A percentile compares a stretch with the other conserved stretches of the same genome.
phyloP scores from a whole-genome alignment of 768 basidiomycete species.

The Macrocybe gigantea region DNA sequence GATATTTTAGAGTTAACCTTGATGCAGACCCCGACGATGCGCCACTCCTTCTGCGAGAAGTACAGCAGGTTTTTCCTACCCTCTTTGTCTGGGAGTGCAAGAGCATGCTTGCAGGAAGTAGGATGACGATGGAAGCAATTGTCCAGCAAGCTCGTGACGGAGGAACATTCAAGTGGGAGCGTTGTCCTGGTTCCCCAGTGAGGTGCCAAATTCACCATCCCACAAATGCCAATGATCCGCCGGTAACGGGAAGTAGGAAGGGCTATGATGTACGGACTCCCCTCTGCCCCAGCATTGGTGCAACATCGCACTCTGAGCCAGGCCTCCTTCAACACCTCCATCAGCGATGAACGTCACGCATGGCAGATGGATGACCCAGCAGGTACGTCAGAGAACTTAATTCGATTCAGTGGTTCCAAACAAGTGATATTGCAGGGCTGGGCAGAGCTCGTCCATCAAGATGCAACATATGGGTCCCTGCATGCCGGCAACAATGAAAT shows the following conservation, averaged over 20 bases:
- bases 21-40: no score
- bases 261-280: not conserved
- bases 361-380: not conserved
- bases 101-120: not conserved
- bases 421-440: conserved; percentile 1
- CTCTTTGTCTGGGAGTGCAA: not conserved
- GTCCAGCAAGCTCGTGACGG: not conserved
- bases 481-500: conserved; percentile 4
- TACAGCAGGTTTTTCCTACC: not conserved
- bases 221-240: not conserved
- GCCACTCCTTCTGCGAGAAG: no score
- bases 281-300: not conserved
- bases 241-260: not conserved
- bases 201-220: not conserved
- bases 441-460: conserved; percentile 4
- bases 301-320: not conserved
- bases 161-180: not conserved
- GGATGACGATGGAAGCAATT: not conserved
- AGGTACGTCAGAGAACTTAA: not conserved
- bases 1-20: no score
- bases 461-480: conserved; percentile 5
- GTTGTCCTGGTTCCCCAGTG: no score
- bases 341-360: not conserved
- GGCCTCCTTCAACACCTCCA: not conserved
- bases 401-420: not conserved